Evolutionary conservation across 192 early-diverging fungal species (phyloP).

Genomic region (Coemansia sp.): DNA sequence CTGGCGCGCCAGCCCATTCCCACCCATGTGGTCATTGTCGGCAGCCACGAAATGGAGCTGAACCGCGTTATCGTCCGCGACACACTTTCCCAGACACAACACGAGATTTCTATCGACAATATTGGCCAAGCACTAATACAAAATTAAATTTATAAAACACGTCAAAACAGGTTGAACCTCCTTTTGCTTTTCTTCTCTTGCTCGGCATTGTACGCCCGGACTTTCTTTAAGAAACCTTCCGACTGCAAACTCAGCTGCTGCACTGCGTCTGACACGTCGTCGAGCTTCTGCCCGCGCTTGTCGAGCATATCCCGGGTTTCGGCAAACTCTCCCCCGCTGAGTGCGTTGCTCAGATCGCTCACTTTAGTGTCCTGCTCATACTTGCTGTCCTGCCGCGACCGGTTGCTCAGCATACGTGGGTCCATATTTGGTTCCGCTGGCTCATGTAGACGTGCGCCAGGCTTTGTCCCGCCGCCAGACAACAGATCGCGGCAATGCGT

Average conservation of each 20-base stretch:
- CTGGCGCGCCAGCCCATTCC: conserved; percentile 13
- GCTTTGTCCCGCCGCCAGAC: conserved; percentile 14
- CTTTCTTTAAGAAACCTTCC: conserved; percentile 31
- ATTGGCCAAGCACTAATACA: neutral
- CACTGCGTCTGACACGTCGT: conserved; percentile 18
- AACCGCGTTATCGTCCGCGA: neutral
- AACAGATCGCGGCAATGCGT: conserved; percentile 36
- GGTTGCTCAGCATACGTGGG: neutral
- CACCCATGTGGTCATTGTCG: conserved; percentile 23
- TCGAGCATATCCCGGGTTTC: conserved; percentile 32
- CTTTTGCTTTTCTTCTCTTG: conserved; percentile 33
- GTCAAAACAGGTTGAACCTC: conserved; percentile 35
- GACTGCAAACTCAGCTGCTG: conserved; percentile 26
- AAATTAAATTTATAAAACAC: neutral
- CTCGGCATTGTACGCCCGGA: conserved; percentile 46
- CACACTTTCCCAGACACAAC: neutral
- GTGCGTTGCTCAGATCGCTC: conserved; percentile 7
- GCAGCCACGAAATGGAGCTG: conserved; percentile 19
- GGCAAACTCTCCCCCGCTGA: conserved; percentile 12
- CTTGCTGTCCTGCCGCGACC: conserved; percentile 10
- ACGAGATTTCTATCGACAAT: neutral
- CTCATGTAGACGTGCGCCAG: conserved; percentile 22
- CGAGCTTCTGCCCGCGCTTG: conserved; percentile 38
- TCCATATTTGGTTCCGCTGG: neutral
- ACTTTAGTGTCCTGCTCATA: conserved; percentile 11